These are phyloP conservation scores for Lachancea quebecensis DNA, from an alignment of 805 yeast species.

Conservation along the genomic window DNA sequence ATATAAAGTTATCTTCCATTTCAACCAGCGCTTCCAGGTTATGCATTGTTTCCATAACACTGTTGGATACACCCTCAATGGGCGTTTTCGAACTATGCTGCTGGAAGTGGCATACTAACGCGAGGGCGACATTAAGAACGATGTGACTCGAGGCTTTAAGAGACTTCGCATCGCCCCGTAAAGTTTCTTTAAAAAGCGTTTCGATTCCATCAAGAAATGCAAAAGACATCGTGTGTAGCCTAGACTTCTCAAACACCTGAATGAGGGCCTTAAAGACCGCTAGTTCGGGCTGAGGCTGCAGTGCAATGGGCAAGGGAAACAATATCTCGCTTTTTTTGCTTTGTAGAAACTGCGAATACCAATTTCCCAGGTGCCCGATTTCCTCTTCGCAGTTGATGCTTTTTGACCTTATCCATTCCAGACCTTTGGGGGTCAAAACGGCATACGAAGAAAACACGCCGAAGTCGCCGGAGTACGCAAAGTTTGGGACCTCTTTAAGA, in stretches of 20 bases:
- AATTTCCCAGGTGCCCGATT: not conserved
- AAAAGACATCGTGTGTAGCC: not conserved
- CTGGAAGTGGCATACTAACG: conserved; percentile 2
- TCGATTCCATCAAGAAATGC: not conserved
- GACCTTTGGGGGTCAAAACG: conserved; percentile 2
- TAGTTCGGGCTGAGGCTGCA: conserved; percentile 3
- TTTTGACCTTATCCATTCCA: conserved; percentile 5
- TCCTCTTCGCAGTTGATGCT: conserved; percentile 4
- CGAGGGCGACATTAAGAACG: conserved; percentile 2
- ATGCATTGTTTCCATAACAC: not conserved
- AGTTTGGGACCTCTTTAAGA: not conserved
- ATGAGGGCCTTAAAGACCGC: conserved; percentile 1
- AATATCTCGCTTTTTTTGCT: not conserved
- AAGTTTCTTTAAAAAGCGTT: not conserved
- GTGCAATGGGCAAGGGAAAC: not conserved
- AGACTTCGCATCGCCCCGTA: not conserved
- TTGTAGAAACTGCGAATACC: not conserved
- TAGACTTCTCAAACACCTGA: not conserved
- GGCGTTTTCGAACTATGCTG: conserved; percentile 1
- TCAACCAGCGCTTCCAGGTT: conserved; percentile 2
- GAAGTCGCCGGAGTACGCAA: not conserved
- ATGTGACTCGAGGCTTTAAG: not conserved
- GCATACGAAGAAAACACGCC: conserved; percentile 6
- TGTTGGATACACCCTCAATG: not conserved
- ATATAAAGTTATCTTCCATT: conserved; percentile 10